phyloP scores from a whole-genome alignment of 75 land plant genomes.

The Isoetes taiwanensis region DNA sequence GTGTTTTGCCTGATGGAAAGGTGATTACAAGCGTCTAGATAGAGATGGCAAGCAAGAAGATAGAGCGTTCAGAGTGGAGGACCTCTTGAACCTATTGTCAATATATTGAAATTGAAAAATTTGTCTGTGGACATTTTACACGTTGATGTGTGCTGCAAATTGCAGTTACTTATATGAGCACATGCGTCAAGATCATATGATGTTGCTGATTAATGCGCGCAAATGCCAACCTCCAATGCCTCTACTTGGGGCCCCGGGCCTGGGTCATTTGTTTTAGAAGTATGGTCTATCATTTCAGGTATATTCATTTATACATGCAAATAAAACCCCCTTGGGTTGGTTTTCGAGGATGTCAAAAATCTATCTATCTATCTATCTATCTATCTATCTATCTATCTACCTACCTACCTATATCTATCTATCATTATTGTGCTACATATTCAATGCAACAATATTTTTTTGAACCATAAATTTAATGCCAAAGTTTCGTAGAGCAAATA shows the following conservation, averaged over 20 bases:
- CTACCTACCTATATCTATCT: no score
- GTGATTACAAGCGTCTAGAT: conserved; percentile 65
- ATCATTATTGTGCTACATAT: no score
- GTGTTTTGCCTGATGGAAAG: conserved; percentile 44
- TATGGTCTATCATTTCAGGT: no score
- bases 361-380: conserved; percentile 40
- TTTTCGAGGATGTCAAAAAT: conserved; percentile 64
- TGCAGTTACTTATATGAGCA: conserved; percentile 52
- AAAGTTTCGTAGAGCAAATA: conserved; percentile 81
- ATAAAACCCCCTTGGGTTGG: background rate
- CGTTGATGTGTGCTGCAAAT: conserved; percentile 57
- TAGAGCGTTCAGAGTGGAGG: conserved; percentile 75
- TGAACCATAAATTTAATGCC: conserved; percentile 56
- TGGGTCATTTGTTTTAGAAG: no score
- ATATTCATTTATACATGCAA: background rate
- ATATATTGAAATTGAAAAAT: no score
- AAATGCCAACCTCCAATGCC: conserved; percentile 77
- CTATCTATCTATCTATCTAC: no score
- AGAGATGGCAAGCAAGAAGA: conserved; percentile 66
- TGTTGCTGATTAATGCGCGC: conserved; percentile 65
- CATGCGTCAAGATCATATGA: conserved; percentile 37
- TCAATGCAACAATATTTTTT: conserved; percentile 51
- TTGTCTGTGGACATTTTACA: no score
- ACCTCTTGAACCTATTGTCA: no score
- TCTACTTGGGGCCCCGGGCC: conserved; percentile 28